These are phyloP conservation scores for Fraxinus pennsylvanica DNA, from an alignment of 257 asterid genomes.

Conservation along the genomic window DNA sequence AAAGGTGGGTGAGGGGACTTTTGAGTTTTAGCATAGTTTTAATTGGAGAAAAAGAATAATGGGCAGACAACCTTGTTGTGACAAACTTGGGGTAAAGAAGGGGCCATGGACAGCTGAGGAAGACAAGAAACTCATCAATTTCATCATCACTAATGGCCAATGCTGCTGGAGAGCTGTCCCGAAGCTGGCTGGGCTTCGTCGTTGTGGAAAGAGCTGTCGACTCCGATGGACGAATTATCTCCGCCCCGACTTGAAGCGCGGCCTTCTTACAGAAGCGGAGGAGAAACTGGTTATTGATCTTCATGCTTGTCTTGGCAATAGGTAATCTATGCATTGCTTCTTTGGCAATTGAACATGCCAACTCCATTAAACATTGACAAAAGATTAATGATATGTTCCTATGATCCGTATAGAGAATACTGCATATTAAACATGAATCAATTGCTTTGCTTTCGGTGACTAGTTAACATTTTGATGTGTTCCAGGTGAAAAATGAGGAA, in stretches of 20 bases:
- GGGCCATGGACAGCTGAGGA: constrained; percentile 99
- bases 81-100: constrained; percentile 92
- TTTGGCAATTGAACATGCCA: not conserved
- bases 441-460: not conserved
- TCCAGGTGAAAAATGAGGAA: not conserved
- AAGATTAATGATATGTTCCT: no score
- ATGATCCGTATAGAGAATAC: not conserved
- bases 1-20: constrained; percentile 72
- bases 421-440: not conserved
- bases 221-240: constrained; percentile 97
- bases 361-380: no score
- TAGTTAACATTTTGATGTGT: not conserved
- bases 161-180: constrained; percentile 99
- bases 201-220: constrained; percentile 96
- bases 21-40: constrained; percentile 28
- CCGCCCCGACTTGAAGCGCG: constrained; percentile 95
- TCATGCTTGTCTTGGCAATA: constrained; percentile 89
- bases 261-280: constrained; percentile 83
- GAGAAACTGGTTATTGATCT: constrained; percentile 89
- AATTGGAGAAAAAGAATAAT: constrained; percentile 29
- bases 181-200: constrained; percentile 91
- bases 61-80: constrained; percentile 99
- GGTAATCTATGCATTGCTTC: constrained; percentile 39
- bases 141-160: constrained; percentile 85
- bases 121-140: constrained; percentile 80